A percentile compares a stretch with the other conserved stretches of the same genome.
Conservation (phyloP, 257 asterid species). For the Solanum neorickii region DNA sequence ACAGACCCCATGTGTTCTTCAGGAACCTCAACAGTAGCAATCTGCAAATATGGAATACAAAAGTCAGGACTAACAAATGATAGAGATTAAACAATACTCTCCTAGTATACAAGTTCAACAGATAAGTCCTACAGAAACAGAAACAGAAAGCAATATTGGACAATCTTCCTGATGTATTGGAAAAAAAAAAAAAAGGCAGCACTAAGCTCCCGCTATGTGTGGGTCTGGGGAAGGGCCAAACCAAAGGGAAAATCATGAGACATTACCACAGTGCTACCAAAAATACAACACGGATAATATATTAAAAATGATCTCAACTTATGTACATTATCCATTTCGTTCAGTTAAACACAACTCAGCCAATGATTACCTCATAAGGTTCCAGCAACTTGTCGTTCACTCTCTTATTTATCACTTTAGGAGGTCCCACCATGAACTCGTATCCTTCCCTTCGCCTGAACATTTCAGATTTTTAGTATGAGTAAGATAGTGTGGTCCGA, state of each 20-base stretch:
- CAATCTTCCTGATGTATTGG: not conserved
- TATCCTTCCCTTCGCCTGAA: slow-evolving; percentile 99
- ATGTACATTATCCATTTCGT: not conserved
- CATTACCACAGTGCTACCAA: not conserved
- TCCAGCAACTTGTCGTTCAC: slow-evolving; percentile 71
- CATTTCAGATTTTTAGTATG: slow-evolving; percentile 4
- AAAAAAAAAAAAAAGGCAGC: not conserved
- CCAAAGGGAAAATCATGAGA: not conserved
- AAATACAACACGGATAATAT: not conserved
- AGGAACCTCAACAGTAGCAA: slow-evolving; percentile 89
- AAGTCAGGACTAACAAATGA: not conserved
- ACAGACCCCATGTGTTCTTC: slow-evolving; percentile 90
- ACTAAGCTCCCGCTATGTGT: not conserved
- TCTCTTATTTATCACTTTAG: slow-evolving; percentile 84
- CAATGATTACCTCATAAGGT: slow-evolving; percentile 68
- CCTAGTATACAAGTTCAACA: not conserved
- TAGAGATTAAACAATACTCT: not conserved
- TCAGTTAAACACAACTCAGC: not conserved
- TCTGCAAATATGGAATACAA: slow-evolving; percentile 28
- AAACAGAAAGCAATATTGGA: not conserved
- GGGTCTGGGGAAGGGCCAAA: not conserved
- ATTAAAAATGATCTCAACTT: not conserved
- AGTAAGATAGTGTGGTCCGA: not conserved
- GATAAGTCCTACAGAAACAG: not conserved
- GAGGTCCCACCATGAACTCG: slow-evolving; percentile 99